A percentile compares a stretch with the other conserved stretches of the same genome.
Conservation (phyloP, 2,329 filamentous ascomycete genomes). For the Diaporthe velutina region DNA sequence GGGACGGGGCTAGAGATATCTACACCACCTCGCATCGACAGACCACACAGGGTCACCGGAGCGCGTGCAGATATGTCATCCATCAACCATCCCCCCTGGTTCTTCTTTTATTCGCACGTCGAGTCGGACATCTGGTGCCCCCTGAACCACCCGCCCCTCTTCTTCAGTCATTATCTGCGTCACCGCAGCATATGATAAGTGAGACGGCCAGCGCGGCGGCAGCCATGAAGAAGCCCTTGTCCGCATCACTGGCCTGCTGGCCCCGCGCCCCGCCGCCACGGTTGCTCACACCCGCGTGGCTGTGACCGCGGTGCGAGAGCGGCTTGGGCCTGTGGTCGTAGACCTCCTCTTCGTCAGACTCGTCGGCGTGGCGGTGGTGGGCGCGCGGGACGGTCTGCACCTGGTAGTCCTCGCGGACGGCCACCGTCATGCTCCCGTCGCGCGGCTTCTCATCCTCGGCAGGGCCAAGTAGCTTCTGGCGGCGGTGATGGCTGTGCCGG, state of each 20-base stretch:
- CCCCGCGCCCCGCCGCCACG: neutral
- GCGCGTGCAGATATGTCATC: neutral
- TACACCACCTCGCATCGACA: neutral
- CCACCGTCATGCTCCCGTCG: constrained; percentile 1
- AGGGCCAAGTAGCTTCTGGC: constrained; percentile 18
- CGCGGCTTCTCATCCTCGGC: constrained; percentile 15
- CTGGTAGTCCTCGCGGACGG: constrained; percentile 21
- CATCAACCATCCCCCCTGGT: no score
- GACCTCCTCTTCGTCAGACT: constrained; percentile 34
- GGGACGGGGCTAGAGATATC: neutral
- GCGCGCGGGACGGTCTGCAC: constrained; percentile 30
- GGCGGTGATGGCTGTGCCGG: constrained; percentile 13
- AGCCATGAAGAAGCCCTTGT: constrained; percentile 32
- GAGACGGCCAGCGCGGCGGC: constrained; percentile 53
- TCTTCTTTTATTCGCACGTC: neutral
- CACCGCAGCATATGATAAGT: constrained; percentile 24
- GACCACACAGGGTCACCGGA: neutral
- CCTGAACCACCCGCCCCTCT: neutral
- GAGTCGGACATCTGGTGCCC: no score
- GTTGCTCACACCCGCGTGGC: neutral
- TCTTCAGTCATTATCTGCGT: constrained; percentile 24
- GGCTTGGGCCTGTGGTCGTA: constrained; percentile 34
- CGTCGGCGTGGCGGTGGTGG: neutral
- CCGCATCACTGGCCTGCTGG: constrained; percentile 1
- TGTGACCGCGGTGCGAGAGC: constrained; percentile 9